Percentiles rank a stretch among this genome's conserved stretches.
Conservation (phyloP, 164 flowering plant species). For the Berberis thunbergii region DNA sequence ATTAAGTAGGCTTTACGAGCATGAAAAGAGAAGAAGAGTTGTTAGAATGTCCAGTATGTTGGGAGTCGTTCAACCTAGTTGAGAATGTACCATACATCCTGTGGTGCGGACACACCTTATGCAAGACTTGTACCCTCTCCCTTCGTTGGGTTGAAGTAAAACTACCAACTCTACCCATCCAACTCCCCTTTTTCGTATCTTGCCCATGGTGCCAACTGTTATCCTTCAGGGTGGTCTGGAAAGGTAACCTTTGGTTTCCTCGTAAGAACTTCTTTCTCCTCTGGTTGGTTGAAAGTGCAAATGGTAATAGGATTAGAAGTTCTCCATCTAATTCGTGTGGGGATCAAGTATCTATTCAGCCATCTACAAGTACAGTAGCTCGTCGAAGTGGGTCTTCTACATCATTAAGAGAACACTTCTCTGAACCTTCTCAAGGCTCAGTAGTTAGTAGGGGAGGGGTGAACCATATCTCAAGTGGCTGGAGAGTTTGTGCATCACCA, state of each 20-base stretch:
- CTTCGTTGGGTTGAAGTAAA: constrained; percentile 42
- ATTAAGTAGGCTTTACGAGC: background rate
- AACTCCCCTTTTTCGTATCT: constrained; percentile 54
- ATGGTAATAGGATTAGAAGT: constrained; percentile 33
- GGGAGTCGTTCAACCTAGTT: constrained; percentile 68
- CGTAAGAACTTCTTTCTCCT: constrained; percentile 59
- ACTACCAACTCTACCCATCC: constrained; percentile 34
- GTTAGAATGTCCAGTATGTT: constrained; percentile 68
- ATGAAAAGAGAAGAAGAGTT: constrained; percentile 34
- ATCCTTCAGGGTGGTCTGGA: constrained; percentile 47
- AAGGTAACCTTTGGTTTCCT: constrained; percentile 54
- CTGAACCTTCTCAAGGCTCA: constrained; percentile 1
- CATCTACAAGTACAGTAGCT: constrained; percentile 7
- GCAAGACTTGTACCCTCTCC: constrained; percentile 61
- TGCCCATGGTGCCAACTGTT: constrained; percentile 77
- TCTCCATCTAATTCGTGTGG: constrained; percentile 7
- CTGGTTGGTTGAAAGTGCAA: constrained; percentile 73
- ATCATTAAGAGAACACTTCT: constrained; percentile 3
- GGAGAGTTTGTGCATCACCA: constrained; percentile 26
- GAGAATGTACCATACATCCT: constrained; percentile 64
- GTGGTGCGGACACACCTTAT: constrained; percentile 79
- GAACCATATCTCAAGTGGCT: constrained; percentile 8
- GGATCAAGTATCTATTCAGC: constrained; percentile 10
- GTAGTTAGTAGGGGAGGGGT: constrained; percentile 1
- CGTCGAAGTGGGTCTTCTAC: background rate